Evolutionary conservation across 768 basidiomycete species (phyloP).

Genomic region (Pleurotus tuber-regium): DNA sequence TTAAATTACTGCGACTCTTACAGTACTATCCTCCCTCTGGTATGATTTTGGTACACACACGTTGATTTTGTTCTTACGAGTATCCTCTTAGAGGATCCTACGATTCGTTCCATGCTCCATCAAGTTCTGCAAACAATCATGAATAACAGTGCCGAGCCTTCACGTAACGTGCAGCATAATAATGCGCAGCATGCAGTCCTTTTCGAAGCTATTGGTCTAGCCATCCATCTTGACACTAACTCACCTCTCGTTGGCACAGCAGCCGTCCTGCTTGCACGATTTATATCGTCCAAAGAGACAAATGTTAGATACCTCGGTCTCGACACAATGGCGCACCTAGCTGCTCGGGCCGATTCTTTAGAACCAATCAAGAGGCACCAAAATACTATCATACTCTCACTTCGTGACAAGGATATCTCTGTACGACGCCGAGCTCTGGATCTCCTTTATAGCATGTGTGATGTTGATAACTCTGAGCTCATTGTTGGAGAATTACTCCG

Average conservation of each 20-base stretch:
- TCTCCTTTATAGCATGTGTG: conserved; percentile 98
- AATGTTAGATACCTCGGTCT: conserved; percentile 97
- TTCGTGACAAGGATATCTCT: conserved; percentile 96
- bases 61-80: conserved; percentile 5
- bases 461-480: conserved; percentile 92
- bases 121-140: conserved; percentile 87
- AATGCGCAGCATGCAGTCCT: conserved; percentile 98
- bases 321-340: conserved; percentile 98
- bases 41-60: conserved; percentile 30
- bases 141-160: conserved; percentile 86
- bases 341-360: conserved; percentile 88
- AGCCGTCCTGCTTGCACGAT: conserved; percentile 87
- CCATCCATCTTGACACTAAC: conserved; percentile 92
- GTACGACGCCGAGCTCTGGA: conserved; percentile 93
- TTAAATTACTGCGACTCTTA: conserved; percentile 87
- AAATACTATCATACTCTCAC: conserved; percentile 88
- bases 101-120: conserved; percentile 72
- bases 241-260: conserved; percentile 87
- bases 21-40: conserved; percentile 97
- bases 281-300: conserved; percentile 97
- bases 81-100: conserved; percentile 70
- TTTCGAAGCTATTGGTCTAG: conserved; percentile 95
- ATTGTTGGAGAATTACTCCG: conserved; percentile 94
- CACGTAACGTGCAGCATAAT: conserved; percentile 95
- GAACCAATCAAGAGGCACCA: conserved; percentile 95